Conservation (phyloP, 192 early-diverging fungal species). For the Coemansia sp. region DNA sequence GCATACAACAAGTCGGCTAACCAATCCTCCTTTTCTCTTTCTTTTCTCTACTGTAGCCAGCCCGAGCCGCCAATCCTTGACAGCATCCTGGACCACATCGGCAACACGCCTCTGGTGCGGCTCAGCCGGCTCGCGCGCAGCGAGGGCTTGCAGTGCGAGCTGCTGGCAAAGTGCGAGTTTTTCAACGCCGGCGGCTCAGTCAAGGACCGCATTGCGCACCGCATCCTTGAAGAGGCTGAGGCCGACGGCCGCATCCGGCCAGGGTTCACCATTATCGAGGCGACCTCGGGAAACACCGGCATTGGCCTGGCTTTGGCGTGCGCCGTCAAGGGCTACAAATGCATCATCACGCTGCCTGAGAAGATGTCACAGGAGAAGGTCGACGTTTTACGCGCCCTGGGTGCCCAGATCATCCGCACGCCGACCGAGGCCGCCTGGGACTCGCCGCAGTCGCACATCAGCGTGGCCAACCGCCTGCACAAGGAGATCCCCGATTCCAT, state of each 20-base stretch:
- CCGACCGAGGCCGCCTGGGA: slow-evolving; percentile 99
- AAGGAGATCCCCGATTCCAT: slow-evolving; percentile 94
- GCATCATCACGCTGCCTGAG: slow-evolving; percentile 98
- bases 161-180: slow-evolving; percentile 97
- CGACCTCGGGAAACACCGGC: slow-evolving; percentile 99
- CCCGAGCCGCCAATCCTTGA: slow-evolving; percentile 80
- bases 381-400: slow-evolving; percentile 94
- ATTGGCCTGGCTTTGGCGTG: slow-evolving; percentile 96
- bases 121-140: slow-evolving; percentile 83
- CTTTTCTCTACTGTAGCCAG: slow-evolving; percentile 26
- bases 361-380: slow-evolving; percentile 99
- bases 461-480: slow-evolving; percentile 90
- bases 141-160: slow-evolving; percentile 93
- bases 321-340: slow-evolving; percentile 98
- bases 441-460: slow-evolving; percentile 97
- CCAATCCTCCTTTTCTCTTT: neutral
- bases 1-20: neutral
- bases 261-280: slow-evolving; percentile 95
- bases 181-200: slow-evolving; percentile 99
- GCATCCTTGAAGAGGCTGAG: slow-evolving; percentile 97
- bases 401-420: slow-evolving; percentile 97
- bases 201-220: slow-evolving; percentile 96
- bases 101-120: slow-evolving; percentile 93
- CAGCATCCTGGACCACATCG: slow-evolving; percentile 92
- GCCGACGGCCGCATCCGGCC: slow-evolving; percentile 85